Conservation (phyloP, 2,329 filamentous ascomycete genomes). For the Aspergillus luchuensis region DNA sequence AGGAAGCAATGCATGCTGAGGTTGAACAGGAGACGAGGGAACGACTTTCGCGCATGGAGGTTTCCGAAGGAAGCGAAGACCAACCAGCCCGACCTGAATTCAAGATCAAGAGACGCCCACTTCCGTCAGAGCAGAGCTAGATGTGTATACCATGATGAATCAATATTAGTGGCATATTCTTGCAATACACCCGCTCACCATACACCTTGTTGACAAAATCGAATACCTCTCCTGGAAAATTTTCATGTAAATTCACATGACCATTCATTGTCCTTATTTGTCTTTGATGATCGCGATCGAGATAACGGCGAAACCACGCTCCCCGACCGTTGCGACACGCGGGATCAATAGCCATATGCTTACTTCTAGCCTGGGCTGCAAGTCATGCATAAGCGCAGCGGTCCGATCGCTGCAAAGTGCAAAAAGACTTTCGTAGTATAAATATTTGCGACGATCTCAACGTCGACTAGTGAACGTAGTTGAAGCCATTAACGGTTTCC, state of each 20-base stretch:
- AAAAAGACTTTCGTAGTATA: not conserved
- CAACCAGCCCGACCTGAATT: not conserved
- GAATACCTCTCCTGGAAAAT: too few species aligned
- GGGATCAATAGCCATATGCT: not conserved
- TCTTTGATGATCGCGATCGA: not conserved
- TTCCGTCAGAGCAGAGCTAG: not conserved
- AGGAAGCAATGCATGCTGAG: slow-evolving; percentile 28
- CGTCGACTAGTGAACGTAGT: not conserved
- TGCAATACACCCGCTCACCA: not conserved
- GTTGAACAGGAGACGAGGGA: slow-evolving; percentile 35
- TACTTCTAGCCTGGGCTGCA: not conserved
- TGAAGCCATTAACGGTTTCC: not conserved
- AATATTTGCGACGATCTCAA: not conserved
- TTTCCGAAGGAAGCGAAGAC: not conserved
- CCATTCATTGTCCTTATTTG: not conserved
- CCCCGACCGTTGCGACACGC: not conserved
- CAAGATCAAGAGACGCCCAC: not conserved
- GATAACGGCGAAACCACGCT: not conserved
- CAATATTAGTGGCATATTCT: not conserved
- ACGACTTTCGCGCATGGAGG: slow-evolving; percentile 23
- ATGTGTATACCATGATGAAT: not conserved
- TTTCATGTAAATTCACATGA: too few species aligned
- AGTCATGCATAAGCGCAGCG: not conserved
- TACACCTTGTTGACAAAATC: too few species aligned
- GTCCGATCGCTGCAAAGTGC: not conserved